These are phyloP conservation scores for Inosperma sp. DNA, from an alignment of 768 basidiomycete genomes.

Conservation along the genomic window DNA sequence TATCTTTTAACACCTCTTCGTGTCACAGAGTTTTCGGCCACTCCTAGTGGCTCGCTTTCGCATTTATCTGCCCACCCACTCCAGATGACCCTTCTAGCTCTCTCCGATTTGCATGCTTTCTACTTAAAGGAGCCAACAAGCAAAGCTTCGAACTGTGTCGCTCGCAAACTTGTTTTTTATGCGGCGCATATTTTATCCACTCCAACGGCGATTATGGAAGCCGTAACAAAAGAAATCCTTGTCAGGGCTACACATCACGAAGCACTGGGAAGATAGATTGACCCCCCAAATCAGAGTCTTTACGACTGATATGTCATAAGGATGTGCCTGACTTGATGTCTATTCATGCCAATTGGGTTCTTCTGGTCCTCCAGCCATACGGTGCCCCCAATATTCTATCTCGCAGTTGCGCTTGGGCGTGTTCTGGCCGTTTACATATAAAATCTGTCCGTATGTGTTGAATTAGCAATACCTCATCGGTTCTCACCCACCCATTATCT, in stretches of 20 bases:
- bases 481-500: no score
- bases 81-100: conserved; percentile 38
- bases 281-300: no score
- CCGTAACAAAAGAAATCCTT: conserved; percentile 35
- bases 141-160: conserved; percentile 30
- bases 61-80: conserved; percentile 37
- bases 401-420: no score
- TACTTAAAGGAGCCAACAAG: conserved; percentile 26
- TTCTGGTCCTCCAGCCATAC: no score
- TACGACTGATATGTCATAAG: no score
- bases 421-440: no score
- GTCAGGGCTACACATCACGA: conserved; percentile 14
- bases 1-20: conserved; percentile 48
- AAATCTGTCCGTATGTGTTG: no score
- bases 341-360: no score
- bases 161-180: conserved; percentile 67
- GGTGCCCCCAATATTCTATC: no score
- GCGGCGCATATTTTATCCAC: conserved; percentile 54
- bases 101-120: conserved; percentile 52
- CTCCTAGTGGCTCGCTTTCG: conserved; percentile 11
- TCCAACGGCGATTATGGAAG: conserved; percentile 38
- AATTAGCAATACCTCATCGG: no score
- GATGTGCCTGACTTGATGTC: no score
- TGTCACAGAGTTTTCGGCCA: conserved; percentile 25
- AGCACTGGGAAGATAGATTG: background rate